A percentile compares a stretch with the other conserved stretches of the same genome.
phyloP scores from a whole-genome alignment of 805 yeast species.

The Candida morakotiae region DNA sequence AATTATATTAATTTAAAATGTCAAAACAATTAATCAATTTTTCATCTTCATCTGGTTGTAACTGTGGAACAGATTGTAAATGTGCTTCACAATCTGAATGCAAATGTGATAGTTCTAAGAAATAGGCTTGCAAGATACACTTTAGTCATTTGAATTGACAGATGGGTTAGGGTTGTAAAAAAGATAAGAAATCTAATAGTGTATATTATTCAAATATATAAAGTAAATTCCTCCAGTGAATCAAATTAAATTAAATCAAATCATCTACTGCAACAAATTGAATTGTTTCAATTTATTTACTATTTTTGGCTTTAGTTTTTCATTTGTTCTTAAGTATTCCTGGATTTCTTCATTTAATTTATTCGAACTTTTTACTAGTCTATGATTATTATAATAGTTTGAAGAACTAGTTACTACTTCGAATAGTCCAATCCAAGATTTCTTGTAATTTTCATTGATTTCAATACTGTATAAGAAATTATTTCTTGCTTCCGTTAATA shows the following conservation, averaged over 20 bases:
- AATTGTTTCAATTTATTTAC: constrained; percentile 20
- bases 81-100: constrained; percentile 15
- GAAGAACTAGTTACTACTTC: no score
- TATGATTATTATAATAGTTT: no score
- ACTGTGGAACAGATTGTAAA: constrained; percentile 20
- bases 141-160: no score
- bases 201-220: no score
- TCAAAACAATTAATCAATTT: constrained; percentile 5
- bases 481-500: constrained; percentile 31
- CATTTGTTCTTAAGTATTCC: constrained; percentile 20
- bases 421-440: constrained; percentile 80
- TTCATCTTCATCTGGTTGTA: constrained; percentile 14
- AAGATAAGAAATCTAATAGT: no score
- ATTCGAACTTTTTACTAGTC: no score
- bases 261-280: constrained; percentile 5
- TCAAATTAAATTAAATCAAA: background rate
- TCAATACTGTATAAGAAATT: constrained; percentile 72
- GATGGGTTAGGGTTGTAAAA: no score
- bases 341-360: constrained; percentile 13
- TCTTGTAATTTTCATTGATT: constrained; percentile 59
- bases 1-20: background rate
- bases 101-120: constrained; percentile 12
- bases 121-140: background rate
- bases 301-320: constrained; percentile 18
- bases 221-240: background rate